phyloP scores from a whole-genome alignment of 441 rosid species.

The Codiaeum variegatum region DNA sequence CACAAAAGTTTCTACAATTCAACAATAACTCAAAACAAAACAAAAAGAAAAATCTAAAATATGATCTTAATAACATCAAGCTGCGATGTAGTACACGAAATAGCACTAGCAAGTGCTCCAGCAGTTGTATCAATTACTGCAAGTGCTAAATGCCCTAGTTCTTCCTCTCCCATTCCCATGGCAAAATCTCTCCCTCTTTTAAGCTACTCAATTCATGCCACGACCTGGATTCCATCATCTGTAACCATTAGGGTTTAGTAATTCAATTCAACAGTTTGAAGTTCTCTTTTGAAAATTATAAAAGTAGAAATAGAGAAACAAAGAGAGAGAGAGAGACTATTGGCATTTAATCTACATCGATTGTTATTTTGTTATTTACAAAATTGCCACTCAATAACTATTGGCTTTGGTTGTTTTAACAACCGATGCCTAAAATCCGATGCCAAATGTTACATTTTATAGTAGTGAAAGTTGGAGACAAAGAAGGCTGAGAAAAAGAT shows the following conservation, averaged over 20 bases:
- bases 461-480: too few species aligned
- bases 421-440: too few species aligned
- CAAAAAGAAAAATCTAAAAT: slow-evolving; percentile 57
- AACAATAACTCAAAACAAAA: not conserved
- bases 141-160: slow-evolving; percentile 68
- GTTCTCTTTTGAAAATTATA: not conserved
- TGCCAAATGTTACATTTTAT: too few species aligned
- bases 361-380: too few species aligned
- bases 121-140: slow-evolving; percentile 63
- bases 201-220: not conserved
- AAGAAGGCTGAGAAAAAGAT: too few species aligned
- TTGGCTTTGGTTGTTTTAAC: too few species aligned
- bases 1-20: not conserved
- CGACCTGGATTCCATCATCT: not conserved
- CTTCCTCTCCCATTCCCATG: slow-evolving; percentile 56
- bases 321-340: not conserved
- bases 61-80: slow-evolving; percentile 97
- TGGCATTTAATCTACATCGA: too few species aligned
- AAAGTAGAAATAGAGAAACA: not conserved
- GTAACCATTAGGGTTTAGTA: slow-evolving; percentile 6
- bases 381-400: too few species aligned
- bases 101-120: slow-evolving; percentile 76
- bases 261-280: too few species aligned
- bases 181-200: slow-evolving; percentile 11
- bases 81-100: slow-evolving; percentile 91